Percentiles rank a stretch among this genome's conserved stretches.
These are phyloP conservation scores for Jaltomata sinuosa DNA, from an alignment of 257 asterid species.

Conservation along the genomic window DNA sequence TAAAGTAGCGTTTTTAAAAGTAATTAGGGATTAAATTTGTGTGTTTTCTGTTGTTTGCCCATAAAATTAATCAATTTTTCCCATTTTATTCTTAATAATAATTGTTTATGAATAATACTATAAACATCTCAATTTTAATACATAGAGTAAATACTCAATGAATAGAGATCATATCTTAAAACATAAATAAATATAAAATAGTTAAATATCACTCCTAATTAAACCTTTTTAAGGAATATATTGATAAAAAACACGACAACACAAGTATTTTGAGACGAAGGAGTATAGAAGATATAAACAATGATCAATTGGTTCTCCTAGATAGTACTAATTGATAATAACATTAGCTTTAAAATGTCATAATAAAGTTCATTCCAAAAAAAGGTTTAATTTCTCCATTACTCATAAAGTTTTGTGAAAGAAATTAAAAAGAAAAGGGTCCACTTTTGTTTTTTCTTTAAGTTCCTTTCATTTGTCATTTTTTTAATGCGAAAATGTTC, in stretches of 20 bases:
- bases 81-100: no score
- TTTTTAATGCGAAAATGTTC: neutral
- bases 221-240: no score
- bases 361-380: neutral
- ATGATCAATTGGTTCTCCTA: neutral
- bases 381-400: neutral
- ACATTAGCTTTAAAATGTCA: neutral
- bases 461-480: neutral
- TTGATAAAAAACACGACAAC: neutral
- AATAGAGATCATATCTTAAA: no score
- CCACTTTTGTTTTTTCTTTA: neutral
- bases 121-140: no score
- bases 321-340: neutral
- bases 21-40: no score
- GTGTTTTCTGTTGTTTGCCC: no score
- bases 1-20: no score
- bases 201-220: no score
- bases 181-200: no score
- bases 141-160: no score
- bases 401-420: neutral
- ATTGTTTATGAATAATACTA: no score
- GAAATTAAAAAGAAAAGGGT: neutral
- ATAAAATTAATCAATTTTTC: no score
- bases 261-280: neutral
- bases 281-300: neutral